phyloP scores from a whole-genome alignment of 2,329 filamentous ascomycete species.

The Trichoderma koningii region DNA sequence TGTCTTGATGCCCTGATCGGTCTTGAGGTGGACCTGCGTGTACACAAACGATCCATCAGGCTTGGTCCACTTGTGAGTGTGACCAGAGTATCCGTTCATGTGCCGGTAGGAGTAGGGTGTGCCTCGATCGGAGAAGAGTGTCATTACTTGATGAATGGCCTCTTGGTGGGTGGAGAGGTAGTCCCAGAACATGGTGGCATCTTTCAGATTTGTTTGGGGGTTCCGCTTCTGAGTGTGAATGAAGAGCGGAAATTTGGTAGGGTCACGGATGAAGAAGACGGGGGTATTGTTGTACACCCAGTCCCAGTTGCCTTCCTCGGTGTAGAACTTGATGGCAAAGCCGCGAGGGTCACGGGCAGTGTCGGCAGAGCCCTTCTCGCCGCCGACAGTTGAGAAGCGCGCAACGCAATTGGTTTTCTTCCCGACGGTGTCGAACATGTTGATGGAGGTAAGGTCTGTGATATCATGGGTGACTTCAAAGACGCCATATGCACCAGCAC shows the following conservation, averaged over 20 bases:
- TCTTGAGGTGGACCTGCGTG: slow-evolving; percentile 65
- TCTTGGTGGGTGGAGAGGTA: slow-evolving; percentile 61
- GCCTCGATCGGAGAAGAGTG: slow-evolving; percentile 66
- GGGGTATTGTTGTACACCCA: slow-evolving; percentile 77
- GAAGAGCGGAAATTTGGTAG: slow-evolving; percentile 72
- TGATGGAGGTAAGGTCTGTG: slow-evolving; percentile 56
- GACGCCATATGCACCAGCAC: slow-evolving; percentile 53
- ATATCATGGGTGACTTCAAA: slow-evolving; percentile 63
- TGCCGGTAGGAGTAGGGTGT: slow-evolving; percentile 66
- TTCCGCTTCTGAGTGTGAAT: slow-evolving; percentile 79
- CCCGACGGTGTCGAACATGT: slow-evolving; percentile 55
- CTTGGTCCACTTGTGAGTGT: slow-evolving; percentile 69
- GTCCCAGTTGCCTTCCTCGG: slow-evolving; percentile 71
- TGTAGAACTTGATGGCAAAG: slow-evolving; percentile 62
- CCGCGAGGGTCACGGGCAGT: slow-evolving; percentile 70
- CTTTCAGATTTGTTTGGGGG: slow-evolving; percentile 69
- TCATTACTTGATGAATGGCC: slow-evolving; percentile 64
- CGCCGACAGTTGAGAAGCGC: slow-evolving; percentile 72
- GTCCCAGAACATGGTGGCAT: slow-evolving; percentile 62
- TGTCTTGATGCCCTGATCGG: slow-evolving; percentile 63
- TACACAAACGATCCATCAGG: slow-evolving; percentile 67
- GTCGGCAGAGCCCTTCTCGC: slow-evolving; percentile 66
- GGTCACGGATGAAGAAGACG: slow-evolving; percentile 75
- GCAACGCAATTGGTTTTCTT: slow-evolving; percentile 61
- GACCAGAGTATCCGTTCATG: slow-evolving; percentile 69